phyloP scores from a whole-genome alignment of 164 flowering plant genomes.

The grape (Vitis vinifera) region DNA sequence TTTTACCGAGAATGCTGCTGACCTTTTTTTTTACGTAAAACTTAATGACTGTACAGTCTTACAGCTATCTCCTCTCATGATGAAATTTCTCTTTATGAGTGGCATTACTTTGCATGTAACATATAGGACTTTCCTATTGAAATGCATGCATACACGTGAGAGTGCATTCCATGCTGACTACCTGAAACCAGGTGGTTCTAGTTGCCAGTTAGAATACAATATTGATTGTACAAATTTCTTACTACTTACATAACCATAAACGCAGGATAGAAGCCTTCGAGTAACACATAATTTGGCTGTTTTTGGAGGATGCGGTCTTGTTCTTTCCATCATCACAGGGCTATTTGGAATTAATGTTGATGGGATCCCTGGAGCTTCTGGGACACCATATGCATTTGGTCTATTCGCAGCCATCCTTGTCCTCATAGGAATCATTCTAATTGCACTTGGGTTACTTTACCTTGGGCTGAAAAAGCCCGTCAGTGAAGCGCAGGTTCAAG shows the following conservation, averaged over 20 bases:
- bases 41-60: too few species aligned
- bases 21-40: too few species aligned
- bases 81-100: too few species aligned
- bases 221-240: background rate
- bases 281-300: slow-evolving; percentile 86
- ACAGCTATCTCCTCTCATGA: too few species aligned
- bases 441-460: slow-evolving; percentile 60
- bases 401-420: slow-evolving; percentile 64
- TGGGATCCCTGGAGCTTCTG: slow-evolving; percentile 79
- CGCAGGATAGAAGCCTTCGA: slow-evolving; percentile 86
- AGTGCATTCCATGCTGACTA: too few species aligned
- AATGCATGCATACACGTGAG: too few species aligned
- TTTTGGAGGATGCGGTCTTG: slow-evolving; percentile 91
- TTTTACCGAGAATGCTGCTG: too few species aligned
- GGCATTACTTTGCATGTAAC: too few species aligned
- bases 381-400: slow-evolving; percentile 85
- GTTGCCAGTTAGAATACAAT: background rate
- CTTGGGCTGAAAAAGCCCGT: slow-evolving; percentile 75
- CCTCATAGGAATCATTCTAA: slow-evolving; percentile 55
- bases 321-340: slow-evolving; percentile 84
- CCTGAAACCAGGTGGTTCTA: background rate
- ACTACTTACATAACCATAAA: background rate
- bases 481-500: slow-evolving; percentile 63
- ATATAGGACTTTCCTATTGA: too few species aligned
- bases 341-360: slow-evolving; percentile 95